These are phyloP conservation scores for Staphylotrichum tortipilum DNA, from an alignment of 495 filamentous ascomycete genomes.

Conservation along the genomic window DNA sequence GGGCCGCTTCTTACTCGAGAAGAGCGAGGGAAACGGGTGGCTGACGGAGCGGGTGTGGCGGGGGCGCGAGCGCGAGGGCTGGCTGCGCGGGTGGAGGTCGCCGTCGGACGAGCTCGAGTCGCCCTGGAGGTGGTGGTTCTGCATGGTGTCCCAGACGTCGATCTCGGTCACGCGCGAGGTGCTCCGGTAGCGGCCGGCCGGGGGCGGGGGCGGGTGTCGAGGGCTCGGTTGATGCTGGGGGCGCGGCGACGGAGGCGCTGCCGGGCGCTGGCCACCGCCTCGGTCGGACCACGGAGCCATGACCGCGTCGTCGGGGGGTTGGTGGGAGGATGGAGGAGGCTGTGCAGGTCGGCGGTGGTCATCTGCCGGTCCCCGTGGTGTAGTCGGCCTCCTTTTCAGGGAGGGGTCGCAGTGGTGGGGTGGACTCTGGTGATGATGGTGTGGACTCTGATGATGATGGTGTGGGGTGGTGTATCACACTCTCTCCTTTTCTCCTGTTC, in stretches of 20 bases:
- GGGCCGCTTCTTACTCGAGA: conserved; percentile 47
- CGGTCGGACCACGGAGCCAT: conserved; percentile 22
- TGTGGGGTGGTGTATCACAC: too few species aligned
- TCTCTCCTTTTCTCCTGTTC: too few species aligned
- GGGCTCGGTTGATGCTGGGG: conserved; percentile 2
- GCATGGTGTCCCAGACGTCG: conserved; percentile 18
- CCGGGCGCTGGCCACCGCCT: conserved; percentile 17
- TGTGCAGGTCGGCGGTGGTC: too few species aligned
- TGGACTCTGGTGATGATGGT: too few species aligned
- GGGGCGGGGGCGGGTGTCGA: conserved; percentile 8
- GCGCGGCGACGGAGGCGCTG: not conserved
- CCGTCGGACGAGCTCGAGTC: conserved; percentile 40
- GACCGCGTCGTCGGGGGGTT: not conserved
- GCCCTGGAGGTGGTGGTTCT: conserved; percentile 13
- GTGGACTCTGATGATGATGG: too few species aligned
- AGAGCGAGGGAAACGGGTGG: conserved; percentile 62
- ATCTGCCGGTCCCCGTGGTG: too few species aligned
- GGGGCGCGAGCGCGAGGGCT: conserved; percentile 20
- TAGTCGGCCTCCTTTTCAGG: too few species aligned
- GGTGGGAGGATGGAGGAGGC: too few species aligned
- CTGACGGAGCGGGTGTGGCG: conserved; percentile 64
- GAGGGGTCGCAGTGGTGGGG: too few species aligned
- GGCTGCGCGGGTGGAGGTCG: conserved; percentile 24
- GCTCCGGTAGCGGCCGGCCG: conserved; percentile 14
- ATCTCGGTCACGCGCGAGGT: conserved; percentile 12